These are phyloP conservation scores for Fermentozyma sake DNA, from an alignment of 1,139 yeast species.

Conservation along the genomic window DNA sequence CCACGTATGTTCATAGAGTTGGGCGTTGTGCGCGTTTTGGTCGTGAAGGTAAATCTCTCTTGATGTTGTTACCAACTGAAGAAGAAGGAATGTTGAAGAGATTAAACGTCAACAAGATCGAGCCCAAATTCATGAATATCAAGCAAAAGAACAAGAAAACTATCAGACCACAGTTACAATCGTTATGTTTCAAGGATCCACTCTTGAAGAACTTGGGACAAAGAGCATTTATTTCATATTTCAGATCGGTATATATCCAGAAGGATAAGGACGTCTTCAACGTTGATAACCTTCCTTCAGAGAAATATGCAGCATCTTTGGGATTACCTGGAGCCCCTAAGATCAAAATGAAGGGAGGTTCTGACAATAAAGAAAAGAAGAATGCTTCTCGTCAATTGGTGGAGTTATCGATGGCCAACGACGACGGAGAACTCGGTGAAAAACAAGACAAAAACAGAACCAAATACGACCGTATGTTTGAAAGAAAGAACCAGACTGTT, in stretches of 20 bases:
- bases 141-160: conserved; percentile 74
- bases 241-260: conserved; percentile 78
- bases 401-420: conserved; percentile 55
- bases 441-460: conserved; percentile 54
- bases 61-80: conserved; percentile 82
- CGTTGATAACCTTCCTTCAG: conserved; percentile 72
- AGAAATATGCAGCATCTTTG: conserved; percentile 77
- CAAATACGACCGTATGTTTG: conserved; percentile 94
- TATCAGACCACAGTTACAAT: conserved; percentile 80
- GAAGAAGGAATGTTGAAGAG: conserved; percentile 72
- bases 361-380: conserved; percentile 63
- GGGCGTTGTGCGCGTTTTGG: conserved; percentile 97
- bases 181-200: conserved; percentile 87
- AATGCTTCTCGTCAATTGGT: conserved; percentile 73
- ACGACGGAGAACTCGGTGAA: conserved; percentile 53
- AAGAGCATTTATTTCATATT: conserved; percentile 90
- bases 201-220: conserved; percentile 90
- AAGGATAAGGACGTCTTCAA: conserved; percentile 83
- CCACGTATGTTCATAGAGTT: conserved; percentile 93
- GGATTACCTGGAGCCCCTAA: conserved; percentile 98
- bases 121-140: conserved; percentile 68
- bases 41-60: conserved; percentile 76
- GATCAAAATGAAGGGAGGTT: conserved; percentile 65
- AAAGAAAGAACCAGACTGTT: conserved; percentile 88
- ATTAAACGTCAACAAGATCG: conserved; percentile 59